Evolutionary conservation across 345 rosid genomes (phyloP), one percentile per base, ranked within the genome.

Genomic region (Eucalyptus regnans): DNA sequence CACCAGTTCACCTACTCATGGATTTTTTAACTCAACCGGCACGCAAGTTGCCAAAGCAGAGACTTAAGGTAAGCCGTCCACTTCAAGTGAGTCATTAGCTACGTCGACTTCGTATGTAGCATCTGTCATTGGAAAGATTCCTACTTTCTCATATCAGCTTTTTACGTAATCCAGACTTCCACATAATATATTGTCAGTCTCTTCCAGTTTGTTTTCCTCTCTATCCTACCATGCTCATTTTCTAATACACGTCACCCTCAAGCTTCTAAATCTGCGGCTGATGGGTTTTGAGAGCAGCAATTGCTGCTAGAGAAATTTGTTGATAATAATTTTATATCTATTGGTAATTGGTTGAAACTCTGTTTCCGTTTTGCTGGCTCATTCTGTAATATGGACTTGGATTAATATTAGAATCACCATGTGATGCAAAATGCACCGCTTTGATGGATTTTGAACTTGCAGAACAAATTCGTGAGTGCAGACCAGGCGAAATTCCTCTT

Each of bases 401-500:
- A 22, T 23, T 33, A 71, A 33, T 33, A 71, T 71, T 17, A 33
- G 25, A 71, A 17, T 33, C 29, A 62, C 71, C 71, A 62, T 13
- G 33, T 62, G 71, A 62, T 13, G 33, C 23, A 10, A 51, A 68
- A 17, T 18, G 7, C 44, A 33, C 25, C 3, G 44, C 81, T 71
- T 41, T 33, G 44, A 71, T 71, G 23, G 81, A 71, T 33, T 10
- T 49, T 86, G 79, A n/a, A 49, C 22, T 52, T 91, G 93, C 95
- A 93, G 95, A 88, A 52, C 83, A 91, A 93, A 86, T 90, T 93
- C 86, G 87, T 91, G 54, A 86, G 60, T 87, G 88, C 94, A 31
- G 92, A 89, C 90, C 93, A 89, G 86, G 89, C 89, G 44, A 89
- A 94, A 89, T 85, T 94, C 88, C 90, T 56, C 52, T 92, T 93